These are phyloP conservation scores for Protostelium mycophagum DNA, from an alignment of 78 protist species.

Conservation along the genomic window DNA sequence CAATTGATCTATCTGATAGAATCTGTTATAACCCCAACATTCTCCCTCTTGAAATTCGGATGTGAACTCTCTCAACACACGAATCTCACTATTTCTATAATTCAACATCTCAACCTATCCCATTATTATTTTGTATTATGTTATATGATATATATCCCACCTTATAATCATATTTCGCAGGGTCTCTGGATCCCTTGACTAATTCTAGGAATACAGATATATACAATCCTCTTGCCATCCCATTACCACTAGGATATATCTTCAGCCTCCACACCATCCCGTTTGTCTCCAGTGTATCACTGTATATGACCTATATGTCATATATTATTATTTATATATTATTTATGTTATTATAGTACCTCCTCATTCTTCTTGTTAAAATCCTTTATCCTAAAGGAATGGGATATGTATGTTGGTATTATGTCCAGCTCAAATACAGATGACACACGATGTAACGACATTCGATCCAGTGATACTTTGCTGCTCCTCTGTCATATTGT, in stretches of 20 bases:
- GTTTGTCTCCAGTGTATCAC: background rate
- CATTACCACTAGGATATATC: conserved; percentile 3
- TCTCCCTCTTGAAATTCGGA: conserved; percentile 3
- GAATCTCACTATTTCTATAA: background rate
- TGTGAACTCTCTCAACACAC: background rate
- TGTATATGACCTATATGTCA: background rate
- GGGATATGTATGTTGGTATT: background rate
- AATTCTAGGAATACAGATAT: background rate
- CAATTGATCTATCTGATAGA: background rate
- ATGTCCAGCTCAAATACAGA: background rate
- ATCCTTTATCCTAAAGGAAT: background rate
- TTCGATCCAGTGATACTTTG: background rate
- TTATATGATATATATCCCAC: no score
- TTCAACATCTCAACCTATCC: background rate
- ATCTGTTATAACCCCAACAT: conserved; percentile 7
- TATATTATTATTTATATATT: no score
- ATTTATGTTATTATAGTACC: background rate
- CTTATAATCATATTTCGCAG: background rate
- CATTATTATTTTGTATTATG: no score
- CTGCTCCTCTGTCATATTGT: background rate
- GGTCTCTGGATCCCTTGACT: background rate
- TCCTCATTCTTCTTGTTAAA: background rate
- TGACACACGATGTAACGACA: background rate
- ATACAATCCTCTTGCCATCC: background rate
- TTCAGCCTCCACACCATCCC: conserved; percentile 6